Conservation (phyloP, 2,329 filamentous ascomycete species). For the Fusarium sp. region DNA sequence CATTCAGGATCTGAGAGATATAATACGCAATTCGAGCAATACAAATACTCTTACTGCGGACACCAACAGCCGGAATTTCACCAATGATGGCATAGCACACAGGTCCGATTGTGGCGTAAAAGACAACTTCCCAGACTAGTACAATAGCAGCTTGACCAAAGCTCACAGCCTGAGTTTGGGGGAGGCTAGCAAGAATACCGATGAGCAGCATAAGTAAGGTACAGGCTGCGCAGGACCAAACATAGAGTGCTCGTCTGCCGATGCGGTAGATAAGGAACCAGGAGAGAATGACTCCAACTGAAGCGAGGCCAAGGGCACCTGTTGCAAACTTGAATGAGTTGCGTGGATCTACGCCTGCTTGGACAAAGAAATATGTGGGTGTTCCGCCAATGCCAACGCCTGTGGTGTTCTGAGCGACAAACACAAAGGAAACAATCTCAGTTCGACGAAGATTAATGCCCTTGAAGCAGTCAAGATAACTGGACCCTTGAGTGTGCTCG, state of each 20-base stretch:
- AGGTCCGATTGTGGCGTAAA: constrained; percentile 59
- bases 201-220: constrained; percentile 57
- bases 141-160: constrained; percentile 58
- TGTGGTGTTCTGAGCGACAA: constrained; percentile 56
- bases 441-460: constrained; percentile 61
- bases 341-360: constrained; percentile 56
- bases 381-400: constrained; percentile 57
- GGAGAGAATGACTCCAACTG: constrained; percentile 58
- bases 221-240: constrained; percentile 58
- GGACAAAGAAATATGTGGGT: constrained; percentile 63
- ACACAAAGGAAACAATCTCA: constrained; percentile 61
- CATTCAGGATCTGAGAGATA: constrained; percentile 49
- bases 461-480: constrained; percentile 62
- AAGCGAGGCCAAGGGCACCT: constrained; percentile 57
- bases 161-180: constrained; percentile 32
- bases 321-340: constrained; percentile 59
- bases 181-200: constrained; percentile 47
- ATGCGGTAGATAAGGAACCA: constrained; percentile 54
- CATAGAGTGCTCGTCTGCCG: constrained; percentile 59
- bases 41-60: constrained; percentile 59
- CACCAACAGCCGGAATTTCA: constrained; percentile 58
- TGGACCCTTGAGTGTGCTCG: constrained; percentile 54
- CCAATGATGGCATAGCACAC: constrained; percentile 59
- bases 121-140: constrained; percentile 60
- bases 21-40: constrained; percentile 53